Conservation (phyloP, 441 rosid genomes). For the Pelargonium australe region DNA sequence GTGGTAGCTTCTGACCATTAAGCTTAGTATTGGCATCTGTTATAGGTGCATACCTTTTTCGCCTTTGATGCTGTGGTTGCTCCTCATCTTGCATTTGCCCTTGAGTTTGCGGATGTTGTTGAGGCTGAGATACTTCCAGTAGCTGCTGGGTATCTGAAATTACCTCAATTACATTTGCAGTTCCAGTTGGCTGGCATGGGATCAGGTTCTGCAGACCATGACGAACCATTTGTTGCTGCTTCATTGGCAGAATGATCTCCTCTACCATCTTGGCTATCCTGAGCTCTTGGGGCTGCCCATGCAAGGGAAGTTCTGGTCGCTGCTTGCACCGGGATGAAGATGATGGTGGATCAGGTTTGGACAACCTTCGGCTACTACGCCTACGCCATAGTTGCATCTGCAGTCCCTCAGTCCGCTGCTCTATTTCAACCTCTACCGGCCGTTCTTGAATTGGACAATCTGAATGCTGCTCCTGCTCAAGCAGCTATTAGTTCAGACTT, state of each 20-base stretch:
- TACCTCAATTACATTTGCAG: background rate
- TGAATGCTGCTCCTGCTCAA: background rate
- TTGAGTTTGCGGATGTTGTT: too few relatives aligned
- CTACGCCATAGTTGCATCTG: background rate
- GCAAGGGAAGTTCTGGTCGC: background rate
- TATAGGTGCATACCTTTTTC: background rate
- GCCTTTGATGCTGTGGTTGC: background rate
- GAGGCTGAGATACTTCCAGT: too few relatives aligned
- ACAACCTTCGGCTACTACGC: background rate
- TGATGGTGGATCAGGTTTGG: background rate
- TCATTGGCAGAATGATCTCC: background rate
- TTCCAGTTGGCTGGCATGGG: background rate
- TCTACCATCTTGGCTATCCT: slow-evolving; percentile 8
- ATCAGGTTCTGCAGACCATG: background rate
- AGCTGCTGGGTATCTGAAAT: too few relatives aligned
- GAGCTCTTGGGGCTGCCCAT: background rate
- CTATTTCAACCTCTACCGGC: background rate
- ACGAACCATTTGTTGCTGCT: background rate
- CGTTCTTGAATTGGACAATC: background rate
- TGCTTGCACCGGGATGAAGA: background rate
- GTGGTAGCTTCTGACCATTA: background rate
- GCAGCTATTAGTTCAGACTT: background rate
- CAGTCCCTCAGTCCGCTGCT: background rate
- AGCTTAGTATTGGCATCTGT: background rate
- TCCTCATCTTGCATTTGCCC: background rate